A percentile compares a stretch with the other conserved stretches of the same genome.
These are phyloP conservation scores for Vishniacozyma victoriae DNA, from an alignment of 768 basidiomycete species.

Conservation along the genomic window DNA sequence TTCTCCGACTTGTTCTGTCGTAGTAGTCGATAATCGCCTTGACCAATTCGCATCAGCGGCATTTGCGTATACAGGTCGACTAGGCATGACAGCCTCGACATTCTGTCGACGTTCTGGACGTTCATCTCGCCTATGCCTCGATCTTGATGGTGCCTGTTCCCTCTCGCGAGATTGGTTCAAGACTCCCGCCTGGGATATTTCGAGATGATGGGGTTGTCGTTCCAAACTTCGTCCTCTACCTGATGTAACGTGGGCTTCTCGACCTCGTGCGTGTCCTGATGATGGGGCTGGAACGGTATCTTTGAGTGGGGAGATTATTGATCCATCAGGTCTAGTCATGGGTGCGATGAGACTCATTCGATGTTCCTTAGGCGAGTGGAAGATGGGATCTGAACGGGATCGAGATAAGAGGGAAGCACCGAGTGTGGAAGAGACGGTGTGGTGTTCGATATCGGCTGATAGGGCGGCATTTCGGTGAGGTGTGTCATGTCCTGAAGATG, in stretches of 20 bases:
- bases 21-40: no score
- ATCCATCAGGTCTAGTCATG: not conserved
- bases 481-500: slow-evolving; percentile 21
- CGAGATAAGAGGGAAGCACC: slow-evolving; percentile 27
- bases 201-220: slow-evolving; percentile 14
- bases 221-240: slow-evolving; percentile 29
- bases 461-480: not conserved
- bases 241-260: slow-evolving; percentile 1
- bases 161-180: slow-evolving; percentile 22
- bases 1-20: no score
- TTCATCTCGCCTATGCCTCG: slow-evolving; percentile 20
- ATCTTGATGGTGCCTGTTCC: slow-evolving; percentile 28
- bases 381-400: slow-evolving; percentile 35
- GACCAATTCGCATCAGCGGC: no score
- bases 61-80: no score
- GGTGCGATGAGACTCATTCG: slow-evolving; percentile 3
- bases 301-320: slow-evolving; percentile 15
- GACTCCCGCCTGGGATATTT: slow-evolving; percentile 1
- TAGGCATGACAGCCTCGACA: no score
- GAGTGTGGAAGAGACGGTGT: not conserved
- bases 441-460: slow-evolving; percentile 7
- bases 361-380: slow-evolving; percentile 5
- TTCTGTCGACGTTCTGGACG: slow-evolving; percentile 6
- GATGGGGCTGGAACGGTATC: not conserved
- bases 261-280: slow-evolving; percentile 5